Conservation (phyloP, 805 yeast genomes). For the Metschnikowia arizonensis region DNA sequence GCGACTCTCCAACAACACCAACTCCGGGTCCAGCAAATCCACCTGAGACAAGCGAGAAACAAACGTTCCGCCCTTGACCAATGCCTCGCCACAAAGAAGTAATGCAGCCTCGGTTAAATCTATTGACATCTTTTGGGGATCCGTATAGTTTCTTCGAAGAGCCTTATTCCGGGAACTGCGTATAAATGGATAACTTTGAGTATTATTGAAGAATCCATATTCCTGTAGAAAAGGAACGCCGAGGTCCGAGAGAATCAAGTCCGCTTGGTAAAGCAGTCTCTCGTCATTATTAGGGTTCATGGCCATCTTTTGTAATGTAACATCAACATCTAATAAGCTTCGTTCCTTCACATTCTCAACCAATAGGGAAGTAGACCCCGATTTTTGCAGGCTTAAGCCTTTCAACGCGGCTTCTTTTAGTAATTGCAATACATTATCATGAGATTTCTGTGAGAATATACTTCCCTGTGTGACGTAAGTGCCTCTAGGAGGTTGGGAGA, state of each 20-base stretch:
- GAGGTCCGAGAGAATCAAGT: constrained; percentile 36
- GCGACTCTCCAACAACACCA: constrained; percentile 23
- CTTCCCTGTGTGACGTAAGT: constrained; percentile 83
- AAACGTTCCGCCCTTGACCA: constrained; percentile 30
- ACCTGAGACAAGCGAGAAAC: constrained; percentile 29
- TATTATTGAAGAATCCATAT: constrained; percentile 36
- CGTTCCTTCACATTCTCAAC: constrained; percentile 26
- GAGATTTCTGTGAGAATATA: constrained; percentile 48
- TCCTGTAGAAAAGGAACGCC: constrained; percentile 32
- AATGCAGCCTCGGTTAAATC: constrained; percentile 42
- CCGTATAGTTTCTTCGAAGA: constrained; percentile 23
- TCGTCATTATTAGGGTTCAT: background rate
- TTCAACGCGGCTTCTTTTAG: constrained; percentile 13
- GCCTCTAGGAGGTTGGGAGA: constrained; percentile 76
- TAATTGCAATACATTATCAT: constrained; percentile 9
- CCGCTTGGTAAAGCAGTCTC: constrained; percentile 25
- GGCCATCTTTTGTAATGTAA: constrained; percentile 17
- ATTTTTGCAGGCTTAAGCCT: background rate
- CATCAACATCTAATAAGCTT: constrained; percentile 15
- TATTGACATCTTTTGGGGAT: constrained; percentile 27
- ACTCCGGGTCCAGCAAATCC: constrained; percentile 27
- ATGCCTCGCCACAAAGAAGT: constrained; percentile 25
- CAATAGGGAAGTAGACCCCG: constrained; percentile 23
- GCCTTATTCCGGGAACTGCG: constrained; percentile 25
- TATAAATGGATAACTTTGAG: constrained; percentile 32